These are phyloP conservation scores for Simplicillium aogashimaense DNA, from an alignment of 2,329 filamentous ascomycete species.

Conservation along the genomic window DNA sequence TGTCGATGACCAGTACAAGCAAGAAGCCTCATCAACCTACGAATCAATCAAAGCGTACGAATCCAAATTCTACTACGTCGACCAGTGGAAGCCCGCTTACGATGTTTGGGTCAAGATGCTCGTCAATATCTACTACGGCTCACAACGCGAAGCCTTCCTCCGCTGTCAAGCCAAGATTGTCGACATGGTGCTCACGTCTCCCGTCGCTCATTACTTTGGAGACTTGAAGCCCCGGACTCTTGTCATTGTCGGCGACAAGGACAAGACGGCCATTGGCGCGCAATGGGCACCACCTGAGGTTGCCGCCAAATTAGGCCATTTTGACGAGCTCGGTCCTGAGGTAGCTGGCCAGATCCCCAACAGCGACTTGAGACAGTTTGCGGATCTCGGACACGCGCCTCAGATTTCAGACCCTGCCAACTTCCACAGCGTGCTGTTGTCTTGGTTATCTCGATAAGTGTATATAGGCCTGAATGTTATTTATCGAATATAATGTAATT, in stretches of 20 bases:
- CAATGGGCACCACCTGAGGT: conserved; percentile 36
- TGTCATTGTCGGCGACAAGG: conserved; percentile 39
- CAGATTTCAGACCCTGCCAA: conserved; percentile 38
- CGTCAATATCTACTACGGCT: conserved; percentile 37
- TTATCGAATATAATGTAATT: too few relatives aligned
- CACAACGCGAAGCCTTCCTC: conserved; percentile 29
- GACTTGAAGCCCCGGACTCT: conserved; percentile 33
- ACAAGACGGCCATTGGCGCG: conserved; percentile 45
- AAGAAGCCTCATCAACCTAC: conserved; percentile 31
- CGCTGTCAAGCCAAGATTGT: conserved; percentile 38
- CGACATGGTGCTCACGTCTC: conserved; percentile 45
- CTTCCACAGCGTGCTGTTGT: conserved; percentile 35
- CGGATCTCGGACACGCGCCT: conserved; percentile 39
- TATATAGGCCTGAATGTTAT: too few relatives aligned
- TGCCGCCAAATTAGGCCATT: conserved; percentile 34
- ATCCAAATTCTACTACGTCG: conserved; percentile 36
- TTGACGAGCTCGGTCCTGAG: conserved; percentile 35
- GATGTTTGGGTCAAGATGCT: conserved; percentile 47
- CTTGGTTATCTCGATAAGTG: conserved; percentile 19
- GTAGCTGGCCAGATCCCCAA: conserved; percentile 32
- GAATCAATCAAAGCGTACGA: conserved; percentile 34
- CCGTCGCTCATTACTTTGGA: conserved; percentile 38
- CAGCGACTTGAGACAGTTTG: conserved; percentile 34
- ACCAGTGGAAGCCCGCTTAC: conserved; percentile 37
- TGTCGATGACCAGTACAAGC: conserved; percentile 26